Evolutionary conservation across 257 asterid species (phyloP).

Genomic region (Avicennia marina): DNA sequence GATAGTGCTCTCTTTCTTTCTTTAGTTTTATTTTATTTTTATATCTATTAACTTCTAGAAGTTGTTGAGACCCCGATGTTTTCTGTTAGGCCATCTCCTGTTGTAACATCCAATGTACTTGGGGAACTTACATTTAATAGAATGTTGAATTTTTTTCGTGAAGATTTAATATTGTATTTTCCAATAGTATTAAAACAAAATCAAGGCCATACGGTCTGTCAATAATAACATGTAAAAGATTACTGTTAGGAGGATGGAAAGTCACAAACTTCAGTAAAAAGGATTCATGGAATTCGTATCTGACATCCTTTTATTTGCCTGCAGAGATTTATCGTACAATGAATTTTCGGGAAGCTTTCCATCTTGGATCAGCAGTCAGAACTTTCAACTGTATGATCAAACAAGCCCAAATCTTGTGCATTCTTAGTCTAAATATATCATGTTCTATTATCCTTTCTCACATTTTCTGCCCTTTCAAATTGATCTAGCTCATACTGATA

Average conservation of each 20-base stretch:
- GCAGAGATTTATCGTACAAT: constrained; percentile 81
- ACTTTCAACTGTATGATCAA: constrained; percentile 50
- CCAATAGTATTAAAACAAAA: neutral
- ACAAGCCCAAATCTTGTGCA: neutral
- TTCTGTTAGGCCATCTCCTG: no score
- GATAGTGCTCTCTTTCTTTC: neutral
- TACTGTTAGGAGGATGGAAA: neutral
- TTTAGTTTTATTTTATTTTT: neutral
- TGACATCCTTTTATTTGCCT: constrained; percentile 13
- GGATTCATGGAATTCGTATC: neutral
- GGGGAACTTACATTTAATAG: no score
- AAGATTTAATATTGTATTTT: no score
- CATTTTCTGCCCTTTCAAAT: neutral
- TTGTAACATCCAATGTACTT: neutral
- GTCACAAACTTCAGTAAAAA: neutral
- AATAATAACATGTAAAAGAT: neutral
- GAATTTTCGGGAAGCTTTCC: constrained; percentile 70
- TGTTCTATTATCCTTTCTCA: neutral
- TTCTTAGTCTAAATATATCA: constrained; percentile 1
- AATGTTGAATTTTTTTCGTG: no score
- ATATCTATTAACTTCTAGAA: no score
- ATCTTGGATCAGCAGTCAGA: constrained; percentile 48
- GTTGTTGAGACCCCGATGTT: no score
- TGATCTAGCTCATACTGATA: neutral
- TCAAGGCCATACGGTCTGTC: neutral